Evolutionary conservation across 805 yeast species (phyloP).

Genomic region (Wickerhamiella shivajii): DNA sequence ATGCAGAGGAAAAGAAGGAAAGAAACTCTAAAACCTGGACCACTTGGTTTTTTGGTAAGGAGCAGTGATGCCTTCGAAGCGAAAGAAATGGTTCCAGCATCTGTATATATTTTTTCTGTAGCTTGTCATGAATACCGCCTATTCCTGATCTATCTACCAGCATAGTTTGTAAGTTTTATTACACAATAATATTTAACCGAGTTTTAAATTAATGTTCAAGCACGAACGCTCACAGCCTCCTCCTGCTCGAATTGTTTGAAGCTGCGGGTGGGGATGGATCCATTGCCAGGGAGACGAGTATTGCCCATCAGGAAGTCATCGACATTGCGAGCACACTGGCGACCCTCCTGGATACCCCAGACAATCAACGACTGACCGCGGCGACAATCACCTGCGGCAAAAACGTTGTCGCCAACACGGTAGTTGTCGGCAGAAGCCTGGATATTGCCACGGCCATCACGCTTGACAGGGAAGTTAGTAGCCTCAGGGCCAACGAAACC

Average conservation of each 20-base stretch:
- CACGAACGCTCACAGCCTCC: no score
- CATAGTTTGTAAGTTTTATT: no score
- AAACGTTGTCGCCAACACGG: conserved; percentile 57
- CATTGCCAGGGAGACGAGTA: conserved; percentile 82
- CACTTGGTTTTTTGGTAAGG: conserved; percentile 32
- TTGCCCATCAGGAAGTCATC: conserved; percentile 66
- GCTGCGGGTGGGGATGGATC: conserved; percentile 77
- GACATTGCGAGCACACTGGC: conserved; percentile 94
- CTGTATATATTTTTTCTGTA: no score
- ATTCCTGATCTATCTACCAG: no score
- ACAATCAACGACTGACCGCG: conserved; percentile 96
- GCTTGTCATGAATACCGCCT: no score
- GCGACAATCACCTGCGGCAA: conserved; percentile 98
- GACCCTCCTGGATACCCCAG: conserved; percentile 99
- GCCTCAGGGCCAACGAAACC: conserved; percentile 96
- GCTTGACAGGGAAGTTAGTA: conserved; percentile 46
- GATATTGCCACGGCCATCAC: conserved; percentile 78
- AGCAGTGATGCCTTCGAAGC: no score
- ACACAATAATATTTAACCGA: no score
- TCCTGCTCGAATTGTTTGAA: conserved; percentile 23
- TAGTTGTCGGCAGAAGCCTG: conserved; percentile 47
- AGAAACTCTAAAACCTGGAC: conserved; percentile 28
- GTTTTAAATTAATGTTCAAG: no score
- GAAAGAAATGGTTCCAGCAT: no score
- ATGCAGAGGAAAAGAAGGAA: conserved; percentile 29